Evolutionary conservation across 305 asterid genomes (phyloP), one percentile per base, ranked within the genome.

Genomic region (Fraxinus dipetala): DNA sequence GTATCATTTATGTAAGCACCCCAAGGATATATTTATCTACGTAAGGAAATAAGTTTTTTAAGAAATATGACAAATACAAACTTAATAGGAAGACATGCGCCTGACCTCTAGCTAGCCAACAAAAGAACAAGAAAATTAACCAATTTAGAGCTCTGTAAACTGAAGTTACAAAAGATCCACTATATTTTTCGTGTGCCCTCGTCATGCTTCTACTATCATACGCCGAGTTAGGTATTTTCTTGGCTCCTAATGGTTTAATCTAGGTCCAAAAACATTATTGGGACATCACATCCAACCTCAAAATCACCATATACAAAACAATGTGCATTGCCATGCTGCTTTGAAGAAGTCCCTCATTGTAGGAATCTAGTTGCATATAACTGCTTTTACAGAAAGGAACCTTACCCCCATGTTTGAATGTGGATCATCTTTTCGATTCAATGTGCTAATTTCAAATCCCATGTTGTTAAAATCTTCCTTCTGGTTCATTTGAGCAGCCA

Each of bases 401-500:
- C 56, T 1, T 45, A 3, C 2, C 54, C 54, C 1, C 54, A 45
- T 45, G n/a, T 45, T 45, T 45, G 18, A 3, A 45, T 0, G 1
- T 45, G 56, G 56, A 45, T 3, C 6, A 45, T 45, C 56, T 13
- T 45, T 45, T 45, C 5, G 56, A 45, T 13, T 14, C 2, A 45
- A 45, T 45, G 56, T 14, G 18, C 56, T 45, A 14, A 45, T 45
- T 45, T 45, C 56, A 2, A 45, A 13, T 45, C 18, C 1, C 56
- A 13, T 14, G 56, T 45, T 45, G 56, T 45, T 45, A 45, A 45
- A 4, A 43, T 43, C 54, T 82, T 67, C 73, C 40, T 72, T 80
- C 69, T 54, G 72, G 9, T 82, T 59, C 82, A 65, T 79, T 79
- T 73, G 54, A 75, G 63, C 97, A 95, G 99, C 99, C 99, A 24